A percentile compares a stretch with the other conserved stretches of the same genome.
Conservation (phyloP, 1,139 yeast genomes). For the Kodamaea sp. region DNA sequence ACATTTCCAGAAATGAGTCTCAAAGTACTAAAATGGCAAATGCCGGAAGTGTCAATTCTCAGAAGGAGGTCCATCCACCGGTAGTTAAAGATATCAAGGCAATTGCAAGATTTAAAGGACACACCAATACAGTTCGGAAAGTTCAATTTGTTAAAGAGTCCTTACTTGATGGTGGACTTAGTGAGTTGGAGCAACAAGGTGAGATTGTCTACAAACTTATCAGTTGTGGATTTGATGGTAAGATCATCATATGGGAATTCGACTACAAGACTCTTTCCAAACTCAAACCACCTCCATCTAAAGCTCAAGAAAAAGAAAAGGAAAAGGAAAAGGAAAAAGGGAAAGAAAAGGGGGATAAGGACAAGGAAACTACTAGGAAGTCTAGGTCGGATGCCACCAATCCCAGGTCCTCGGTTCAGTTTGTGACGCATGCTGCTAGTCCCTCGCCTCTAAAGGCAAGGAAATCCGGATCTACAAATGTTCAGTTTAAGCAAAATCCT, state of each 20-base stretch:
- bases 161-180: slow-evolving; percentile 16
- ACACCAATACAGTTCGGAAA: slow-evolving; percentile 60
- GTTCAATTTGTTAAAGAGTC: slow-evolving; percentile 36
- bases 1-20: slow-evolving; percentile 13
- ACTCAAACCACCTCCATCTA: slow-evolving; percentile 27
- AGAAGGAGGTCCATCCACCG: slow-evolving; percentile 32
- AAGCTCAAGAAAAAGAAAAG: slow-evolving; percentile 2
- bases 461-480: slow-evolving; percentile 2
- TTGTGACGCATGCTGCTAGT: slow-evolving; percentile 10
- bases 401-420: slow-evolving; percentile 8
- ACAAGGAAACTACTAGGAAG: slow-evolving; percentile 4
- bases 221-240: slow-evolving; percentile 73
- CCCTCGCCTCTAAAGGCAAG: slow-evolving; percentile 11
- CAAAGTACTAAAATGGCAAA: slow-evolving; percentile 4
- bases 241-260: slow-evolving; percentile 71
- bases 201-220: slow-evolving; percentile 53
- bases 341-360: slow-evolving; percentile 1
- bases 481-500: slow-evolving; percentile 6
- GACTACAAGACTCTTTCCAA: slow-evolving; percentile 61
- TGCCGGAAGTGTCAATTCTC: slow-evolving; percentile 10
- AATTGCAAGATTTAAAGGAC: slow-evolving; percentile 61
- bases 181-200: slow-evolving; percentile 1
- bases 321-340: slow-evolving; percentile 8
- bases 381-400: slow-evolving; percentile 6
- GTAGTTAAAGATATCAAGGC: slow-evolving; percentile 44